Conservation (phyloP, 257 asterid species). For the Jacaranda mimosifolia region DNA sequence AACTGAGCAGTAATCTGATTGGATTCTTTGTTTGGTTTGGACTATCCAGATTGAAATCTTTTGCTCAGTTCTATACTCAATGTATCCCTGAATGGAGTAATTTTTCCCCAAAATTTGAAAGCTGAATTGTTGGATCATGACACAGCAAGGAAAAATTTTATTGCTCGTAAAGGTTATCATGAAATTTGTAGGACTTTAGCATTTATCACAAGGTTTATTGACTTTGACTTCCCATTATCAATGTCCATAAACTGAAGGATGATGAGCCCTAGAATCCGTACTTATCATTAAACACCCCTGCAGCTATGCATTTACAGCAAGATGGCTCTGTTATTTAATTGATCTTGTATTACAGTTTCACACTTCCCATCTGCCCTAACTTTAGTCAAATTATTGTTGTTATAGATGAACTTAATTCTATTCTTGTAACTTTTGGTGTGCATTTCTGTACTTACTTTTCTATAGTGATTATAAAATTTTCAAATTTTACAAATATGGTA, state of each 20-base stretch:
- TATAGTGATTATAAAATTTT: neutral
- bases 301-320: conserved; percentile 9
- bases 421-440: neutral
- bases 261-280: neutral
- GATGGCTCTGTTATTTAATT: neutral
- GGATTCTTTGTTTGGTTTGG: conserved; percentile 22
- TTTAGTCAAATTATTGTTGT: neutral
- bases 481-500: neutral
- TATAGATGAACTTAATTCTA: neutral
- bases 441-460: neutral
- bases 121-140: too few relatives aligned
- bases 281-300: neutral
- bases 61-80: conserved; percentile 2
- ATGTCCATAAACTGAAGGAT: conserved; percentile 12
- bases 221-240: conserved; percentile 3
- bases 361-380: neutral
- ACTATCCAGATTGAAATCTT: neutral
- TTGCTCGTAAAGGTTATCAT: conserved; percentile 23
- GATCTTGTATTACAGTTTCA: conserved; percentile 1
- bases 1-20: conserved; percentile 10
- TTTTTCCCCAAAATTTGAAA: neutral
- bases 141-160: neutral
- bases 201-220: conserved; percentile 17
- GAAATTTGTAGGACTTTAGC: conserved; percentile 4
- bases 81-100: conserved; percentile 9